Evolutionary conservation across 2,329 filamentous ascomycete genomes (phyloP).

Genomic region (Emericellopsis atlantica): DNA sequence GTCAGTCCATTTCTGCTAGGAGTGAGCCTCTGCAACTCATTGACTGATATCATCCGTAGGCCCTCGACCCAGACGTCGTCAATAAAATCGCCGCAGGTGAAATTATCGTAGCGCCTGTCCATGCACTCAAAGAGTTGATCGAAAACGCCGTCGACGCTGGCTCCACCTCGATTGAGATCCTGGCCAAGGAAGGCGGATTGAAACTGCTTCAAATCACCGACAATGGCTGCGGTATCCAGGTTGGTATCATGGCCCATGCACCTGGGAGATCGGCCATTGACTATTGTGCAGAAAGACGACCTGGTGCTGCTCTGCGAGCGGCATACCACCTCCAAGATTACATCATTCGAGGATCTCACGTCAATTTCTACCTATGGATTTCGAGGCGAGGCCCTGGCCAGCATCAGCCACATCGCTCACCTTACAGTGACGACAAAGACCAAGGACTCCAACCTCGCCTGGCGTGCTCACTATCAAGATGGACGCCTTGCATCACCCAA

Average conservation of each 20-base stretch:
- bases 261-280: background rate
- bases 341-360: slow-evolving; percentile 80
- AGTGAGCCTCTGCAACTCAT: too few relatives aligned
- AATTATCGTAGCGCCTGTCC: slow-evolving; percentile 93
- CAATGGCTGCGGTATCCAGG: slow-evolving; percentile 91
- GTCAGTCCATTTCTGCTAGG: too few relatives aligned
- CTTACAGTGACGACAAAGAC: slow-evolving; percentile 91
- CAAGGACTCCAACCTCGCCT: slow-evolving; percentile 75
- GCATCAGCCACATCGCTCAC: slow-evolving; percentile 97
- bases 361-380: slow-evolving; percentile 96
- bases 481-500: slow-evolving; percentile 74
- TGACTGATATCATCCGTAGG: slow-evolving; percentile 29
- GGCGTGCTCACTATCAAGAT: slow-evolving; percentile 77
- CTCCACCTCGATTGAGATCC: slow-evolving; percentile 76
- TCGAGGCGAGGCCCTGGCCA: slow-evolving; percentile 86
- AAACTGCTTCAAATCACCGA: slow-evolving; percentile 96
- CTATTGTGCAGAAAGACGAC: slow-evolving; percentile 63
- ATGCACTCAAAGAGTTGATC: slow-evolving; percentile 91
- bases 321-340: slow-evolving; percentile 93
- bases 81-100: slow-evolving; percentile 98
- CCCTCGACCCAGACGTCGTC: slow-evolving; percentile 82
- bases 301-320: slow-evolving; percentile 84
- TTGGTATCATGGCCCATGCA: slow-evolving; percentile 20
- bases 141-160: slow-evolving; percentile 98
- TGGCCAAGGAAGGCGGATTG: slow-evolving; percentile 89